Evolutionary conservation across 805 yeast genomes (phyloP).

Genomic region (Candida ortonii): DNA sequence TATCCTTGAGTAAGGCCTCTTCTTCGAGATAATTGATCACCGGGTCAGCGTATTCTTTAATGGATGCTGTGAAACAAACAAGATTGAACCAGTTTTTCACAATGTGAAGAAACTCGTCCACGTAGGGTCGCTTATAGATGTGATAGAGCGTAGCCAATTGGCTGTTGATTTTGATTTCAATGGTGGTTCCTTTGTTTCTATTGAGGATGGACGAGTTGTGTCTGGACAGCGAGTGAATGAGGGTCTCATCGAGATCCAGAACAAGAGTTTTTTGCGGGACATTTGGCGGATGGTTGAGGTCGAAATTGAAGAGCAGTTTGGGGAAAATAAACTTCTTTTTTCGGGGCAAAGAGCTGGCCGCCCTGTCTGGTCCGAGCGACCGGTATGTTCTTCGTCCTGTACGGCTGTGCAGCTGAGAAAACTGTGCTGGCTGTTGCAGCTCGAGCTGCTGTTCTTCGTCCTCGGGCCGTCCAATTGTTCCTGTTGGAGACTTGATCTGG

Average conservation of each 20-base stretch:
- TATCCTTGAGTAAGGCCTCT: constrained; percentile 39
- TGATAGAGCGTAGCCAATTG: constrained; percentile 78
- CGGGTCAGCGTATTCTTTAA: constrained; percentile 94
- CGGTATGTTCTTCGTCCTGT: constrained; percentile 2
- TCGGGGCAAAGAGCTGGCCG: constrained; percentile 12
- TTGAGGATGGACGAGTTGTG: constrained; percentile 44
- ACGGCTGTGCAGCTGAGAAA: not conserved
- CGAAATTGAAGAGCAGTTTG: constrained; percentile 32
- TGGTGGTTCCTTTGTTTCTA: constrained; percentile 57
- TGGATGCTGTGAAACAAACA: constrained; percentile 92
- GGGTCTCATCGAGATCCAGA: constrained; percentile 89
- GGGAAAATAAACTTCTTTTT: constrained; percentile 34
- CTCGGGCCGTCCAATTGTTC: constrained; percentile 8
- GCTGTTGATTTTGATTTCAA: constrained; percentile 71
- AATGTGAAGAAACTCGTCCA: constrained; percentile 76
- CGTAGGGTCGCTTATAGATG: constrained; percentile 88
- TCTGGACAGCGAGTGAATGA: constrained; percentile 85
- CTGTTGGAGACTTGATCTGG: constrained; percentile 34
- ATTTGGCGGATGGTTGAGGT: constrained; percentile 31
- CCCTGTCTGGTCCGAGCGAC: constrained; percentile 2
- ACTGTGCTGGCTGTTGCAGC: constrained; percentile 2
- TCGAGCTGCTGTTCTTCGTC: constrained; percentile 5
- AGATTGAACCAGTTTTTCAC: constrained; percentile 85
- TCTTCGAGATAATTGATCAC: constrained; percentile 88
- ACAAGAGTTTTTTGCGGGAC: constrained; percentile 61